Base-by-base conservation (phyloP, 192 early-diverging fungal species). In the Backusella australiensis region DNA sequence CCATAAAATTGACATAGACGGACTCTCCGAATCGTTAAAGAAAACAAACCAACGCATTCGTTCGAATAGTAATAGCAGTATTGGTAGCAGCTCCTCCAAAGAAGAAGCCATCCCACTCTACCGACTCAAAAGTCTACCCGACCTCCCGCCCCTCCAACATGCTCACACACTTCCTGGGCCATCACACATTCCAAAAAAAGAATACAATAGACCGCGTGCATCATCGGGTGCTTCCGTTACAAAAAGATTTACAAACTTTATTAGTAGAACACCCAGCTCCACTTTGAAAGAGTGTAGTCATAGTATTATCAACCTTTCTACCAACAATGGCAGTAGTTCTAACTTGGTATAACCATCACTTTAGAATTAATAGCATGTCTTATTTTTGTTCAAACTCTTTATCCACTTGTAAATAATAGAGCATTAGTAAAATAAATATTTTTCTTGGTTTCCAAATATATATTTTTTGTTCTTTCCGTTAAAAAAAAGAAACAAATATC, bases 241-340 rank as follows among this genome's bases (percentile, higher is more conserved):
- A 63, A 52, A 63, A 29, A 36, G 56, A 39, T 74, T 74, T 29
- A 65, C 72, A 23, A 74, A 74, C 19, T 65, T 69, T 69, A 69
- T 69, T 23, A 35, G 36, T 21, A 69, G 35, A 41, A 39, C 35
- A 41, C 26, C n/a, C 4, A 38, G 68, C 1, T 39, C 38, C 38
- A 23, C 21, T 39, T 38, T 23, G 12, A 69, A 38, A 41, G 68
- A 41, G 17, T 8, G 35, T 38, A 36, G 35, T 23, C 21, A 26
- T 23, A 69, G 68, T 21, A 38, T n/a, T n/a, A 63, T 29, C 26
- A 29, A 29, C 26, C 56, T 63, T 29, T 63, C 56, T 63, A 63
- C 8, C 56, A 63, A 29, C 23, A 63, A 63, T 29, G 26, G 56
- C 4, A 63, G 56, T 32, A 63, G 26, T 63, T 23, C 56, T 4